phyloP scores from a whole-genome alignment of 164 flowering plant genomes.

The Sextonia rubra region DNA sequence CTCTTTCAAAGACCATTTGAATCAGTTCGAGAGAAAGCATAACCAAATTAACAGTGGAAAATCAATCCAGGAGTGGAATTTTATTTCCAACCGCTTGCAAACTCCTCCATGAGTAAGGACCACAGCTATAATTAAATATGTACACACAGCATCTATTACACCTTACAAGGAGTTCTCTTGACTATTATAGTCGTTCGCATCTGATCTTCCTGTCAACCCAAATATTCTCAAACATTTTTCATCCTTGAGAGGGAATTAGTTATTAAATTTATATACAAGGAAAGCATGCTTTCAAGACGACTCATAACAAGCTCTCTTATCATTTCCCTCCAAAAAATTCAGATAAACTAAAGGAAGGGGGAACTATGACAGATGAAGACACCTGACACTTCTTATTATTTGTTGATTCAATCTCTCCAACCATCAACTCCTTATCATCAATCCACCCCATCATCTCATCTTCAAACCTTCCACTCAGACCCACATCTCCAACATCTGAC shows the following conservation, averaged over 20 bases:
- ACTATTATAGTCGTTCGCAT: not conserved
- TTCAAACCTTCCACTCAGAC: constrained; percentile 11
- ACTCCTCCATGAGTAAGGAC: not conserved
- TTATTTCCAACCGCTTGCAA: too few species aligned
- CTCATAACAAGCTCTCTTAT: not conserved
- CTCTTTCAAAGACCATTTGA: too few species aligned
- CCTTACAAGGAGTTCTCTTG: not conserved
- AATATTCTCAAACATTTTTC: constrained; percentile 3
- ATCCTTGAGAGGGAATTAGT: constrained; percentile 9
- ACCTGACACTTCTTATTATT: constrained; percentile 68
- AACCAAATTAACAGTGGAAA: too few species aligned
- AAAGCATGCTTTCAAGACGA: not conserved
- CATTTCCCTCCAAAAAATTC: constrained; percentile 4
- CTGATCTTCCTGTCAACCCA: not conserved
- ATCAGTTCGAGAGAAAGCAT: too few species aligned
- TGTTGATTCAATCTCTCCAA: constrained; percentile 10
- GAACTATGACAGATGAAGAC: constrained; percentile 68
- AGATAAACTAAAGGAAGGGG: constrained; percentile 55
- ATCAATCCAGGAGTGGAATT: too few species aligned
- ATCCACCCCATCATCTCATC: constrained; percentile 42
- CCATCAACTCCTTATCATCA: constrained; percentile 21
- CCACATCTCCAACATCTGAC: constrained; percentile 31
- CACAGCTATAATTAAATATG: not conserved
- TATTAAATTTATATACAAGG: not conserved
- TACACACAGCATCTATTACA: not conserved